Conservation (phyloP, 1,284 basidiomycete genomes). For the Dichomitus squalens region DNA sequence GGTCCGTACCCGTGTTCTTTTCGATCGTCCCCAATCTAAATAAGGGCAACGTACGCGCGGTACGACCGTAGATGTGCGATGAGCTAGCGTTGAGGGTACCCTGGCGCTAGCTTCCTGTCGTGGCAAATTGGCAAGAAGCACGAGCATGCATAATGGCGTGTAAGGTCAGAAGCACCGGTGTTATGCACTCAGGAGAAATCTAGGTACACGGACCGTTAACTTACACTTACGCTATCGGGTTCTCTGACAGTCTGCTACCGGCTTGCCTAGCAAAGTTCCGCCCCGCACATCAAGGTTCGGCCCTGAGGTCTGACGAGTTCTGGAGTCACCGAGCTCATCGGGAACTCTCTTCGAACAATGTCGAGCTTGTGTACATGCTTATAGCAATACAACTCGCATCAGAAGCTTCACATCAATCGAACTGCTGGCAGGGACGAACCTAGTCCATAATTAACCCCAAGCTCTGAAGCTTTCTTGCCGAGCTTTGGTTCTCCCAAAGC, state of each 20-base stretch:
- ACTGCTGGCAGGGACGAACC: conserved; percentile 5
- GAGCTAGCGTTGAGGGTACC: too few species aligned
- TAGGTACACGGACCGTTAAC: background rate
- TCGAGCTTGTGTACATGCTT: background rate
- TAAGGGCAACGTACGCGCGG: too few species aligned
- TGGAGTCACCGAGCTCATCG: conserved; percentile 4
- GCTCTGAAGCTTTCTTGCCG: conserved; percentile 5
- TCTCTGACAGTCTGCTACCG: conserved; percentile 1
- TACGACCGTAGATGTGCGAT: too few species aligned
- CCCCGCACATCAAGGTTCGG: conserved; percentile 5
- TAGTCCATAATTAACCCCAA: conserved; percentile 10
- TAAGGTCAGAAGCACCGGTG: background rate
- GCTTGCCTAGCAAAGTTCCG: conserved; percentile 2
- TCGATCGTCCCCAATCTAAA: background rate
- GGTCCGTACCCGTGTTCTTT: too few species aligned
- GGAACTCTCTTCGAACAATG: conserved; percentile 3
- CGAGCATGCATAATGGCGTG: background rate
- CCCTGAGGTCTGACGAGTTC: conserved; percentile 6
- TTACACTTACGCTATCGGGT: background rate
- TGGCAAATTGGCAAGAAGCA: conserved; percentile 3
- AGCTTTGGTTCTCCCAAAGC: conserved; percentile 15
- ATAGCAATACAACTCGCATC: background rate
- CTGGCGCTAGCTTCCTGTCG: background rate
- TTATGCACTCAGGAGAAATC: background rate
- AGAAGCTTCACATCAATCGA: background rate